Conservation (phyloP, 768 basidiomycete genomes). For the Ephemerocybe angulata region DNA sequence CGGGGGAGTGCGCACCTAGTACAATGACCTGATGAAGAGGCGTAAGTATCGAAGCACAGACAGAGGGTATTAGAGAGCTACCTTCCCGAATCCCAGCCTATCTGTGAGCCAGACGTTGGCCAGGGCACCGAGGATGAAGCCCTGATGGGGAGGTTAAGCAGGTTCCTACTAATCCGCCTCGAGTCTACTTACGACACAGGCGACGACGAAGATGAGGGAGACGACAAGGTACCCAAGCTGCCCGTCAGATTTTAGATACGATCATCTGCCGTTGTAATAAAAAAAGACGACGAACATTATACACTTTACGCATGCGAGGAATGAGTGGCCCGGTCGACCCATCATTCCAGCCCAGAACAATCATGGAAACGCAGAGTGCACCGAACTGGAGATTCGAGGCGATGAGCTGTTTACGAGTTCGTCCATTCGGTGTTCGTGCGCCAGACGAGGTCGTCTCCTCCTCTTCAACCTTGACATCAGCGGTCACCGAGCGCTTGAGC, state of each 20-base stretch:
- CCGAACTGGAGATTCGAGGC: slow-evolving; percentile 44
- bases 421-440: not conserved
- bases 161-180: no score
- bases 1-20: slow-evolving; percentile 1
- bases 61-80: slow-evolving; percentile 12
- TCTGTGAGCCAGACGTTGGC: slow-evolving; percentile 37
- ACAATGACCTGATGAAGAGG: not conserved
- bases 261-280: not conserved
- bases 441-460: not conserved
- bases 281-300: slow-evolving; percentile 29
- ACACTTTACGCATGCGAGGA: slow-evolving; percentile 63
- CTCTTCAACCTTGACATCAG: not conserved
- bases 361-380: slow-evolving; percentile 52
- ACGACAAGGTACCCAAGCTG: slow-evolving; percentile 51
- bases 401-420: slow-evolving; percentile 20
- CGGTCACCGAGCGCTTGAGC: not conserved
- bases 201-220: slow-evolving; percentile 54
- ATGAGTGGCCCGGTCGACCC: slow-evolving; percentile 71
- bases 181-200: slow-evolving; percentile 37
- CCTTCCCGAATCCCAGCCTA: slow-evolving; percentile 42
- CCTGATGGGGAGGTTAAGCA: slow-evolving; percentile 24
- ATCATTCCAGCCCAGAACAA: slow-evolving; percentile 77
- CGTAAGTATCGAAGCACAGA: not conserved
- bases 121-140: slow-evolving; percentile 37
- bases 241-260: not conserved